Percentiles rank a stretch among this genome's conserved stretches.
phyloP scores from a whole-genome alignment of 2,329 filamentous ascomycete genomes.

The Dactylellina leptospora region DNA sequence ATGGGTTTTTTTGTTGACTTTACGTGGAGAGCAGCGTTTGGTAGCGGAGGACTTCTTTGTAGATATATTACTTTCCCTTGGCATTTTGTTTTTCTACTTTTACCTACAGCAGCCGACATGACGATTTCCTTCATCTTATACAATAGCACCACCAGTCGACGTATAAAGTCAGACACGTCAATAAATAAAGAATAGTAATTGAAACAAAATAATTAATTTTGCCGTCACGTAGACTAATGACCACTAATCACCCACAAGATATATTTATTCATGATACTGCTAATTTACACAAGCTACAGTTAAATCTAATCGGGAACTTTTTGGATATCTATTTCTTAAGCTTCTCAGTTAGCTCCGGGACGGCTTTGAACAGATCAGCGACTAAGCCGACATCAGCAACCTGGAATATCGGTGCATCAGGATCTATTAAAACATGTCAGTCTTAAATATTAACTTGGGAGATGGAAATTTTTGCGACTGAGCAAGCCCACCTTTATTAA shows the following conservation, averaged over 20 bases:
- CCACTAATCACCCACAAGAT: neutral
- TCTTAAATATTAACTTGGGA: neutral
- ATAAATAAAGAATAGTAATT: slow-evolving; percentile 50
- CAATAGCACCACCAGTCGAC: slow-evolving; percentile 23
- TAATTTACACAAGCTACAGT: slow-evolving; percentile 41
- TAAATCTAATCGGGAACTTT: slow-evolving; percentile 9
- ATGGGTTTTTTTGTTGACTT: neutral
- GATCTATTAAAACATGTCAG: slow-evolving; percentile 64
- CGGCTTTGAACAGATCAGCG: slow-evolving; percentile 80
- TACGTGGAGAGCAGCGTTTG: neutral
- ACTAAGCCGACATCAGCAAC: slow-evolving; percentile 95
- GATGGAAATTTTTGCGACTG: neutral
- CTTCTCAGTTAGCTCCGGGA: slow-evolving; percentile 96
- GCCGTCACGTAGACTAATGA: neutral
- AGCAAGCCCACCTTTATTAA: slow-evolving; percentile 75
- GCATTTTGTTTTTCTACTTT: slow-evolving; percentile 11
- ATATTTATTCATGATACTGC: slow-evolving; percentile 33
- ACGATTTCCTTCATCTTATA: slow-evolving; percentile 39
- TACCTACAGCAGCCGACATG: slow-evolving; percentile 23
- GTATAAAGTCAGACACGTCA: slow-evolving; percentile 2
- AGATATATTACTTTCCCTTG: slow-evolving; percentile 40
- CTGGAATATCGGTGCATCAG: slow-evolving; percentile 97
- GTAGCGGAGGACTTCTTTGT: slow-evolving; percentile 10
- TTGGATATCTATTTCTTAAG: slow-evolving; percentile 67
- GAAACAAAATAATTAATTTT: slow-evolving; percentile 9